These are phyloP conservation scores for Yamadazyma oceani DNA, from an alignment of 1,139 yeast species.

Conservation along the genomic window DNA sequence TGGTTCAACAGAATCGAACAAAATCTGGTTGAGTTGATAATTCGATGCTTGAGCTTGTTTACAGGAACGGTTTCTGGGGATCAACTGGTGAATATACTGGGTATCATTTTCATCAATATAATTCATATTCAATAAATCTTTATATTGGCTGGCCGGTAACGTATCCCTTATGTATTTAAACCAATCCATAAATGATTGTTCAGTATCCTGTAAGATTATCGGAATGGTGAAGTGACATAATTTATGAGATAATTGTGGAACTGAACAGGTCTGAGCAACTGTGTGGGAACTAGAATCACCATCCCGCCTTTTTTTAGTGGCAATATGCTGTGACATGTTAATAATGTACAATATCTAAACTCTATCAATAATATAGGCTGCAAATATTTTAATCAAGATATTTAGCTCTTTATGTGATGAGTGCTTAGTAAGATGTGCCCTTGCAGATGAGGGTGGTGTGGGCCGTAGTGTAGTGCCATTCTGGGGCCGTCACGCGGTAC, in stretches of 20 bases:
- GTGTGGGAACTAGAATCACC: background rate
- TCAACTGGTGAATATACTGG: conserved; percentile 7
- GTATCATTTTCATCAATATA: conserved; percentile 12
- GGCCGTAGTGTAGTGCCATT: no score
- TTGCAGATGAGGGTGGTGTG: no score
- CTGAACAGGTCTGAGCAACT: no score
- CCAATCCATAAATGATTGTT: conserved; percentile 15
- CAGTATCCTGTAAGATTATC: conserved; percentile 9
- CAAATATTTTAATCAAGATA: no score
- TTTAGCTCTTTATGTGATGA: no score
- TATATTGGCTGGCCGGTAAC: conserved; percentile 11
- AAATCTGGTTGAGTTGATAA: conserved; percentile 9
- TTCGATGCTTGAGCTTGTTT: conserved; percentile 2
- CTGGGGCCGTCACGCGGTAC: no score
- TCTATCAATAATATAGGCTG: no score
- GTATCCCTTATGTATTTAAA: conserved; percentile 9
- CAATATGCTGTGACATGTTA: background rate
- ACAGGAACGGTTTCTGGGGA: conserved; percentile 7
- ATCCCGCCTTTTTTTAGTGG: background rate
- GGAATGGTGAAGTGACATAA: conserved; percentile 13
- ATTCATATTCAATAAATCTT: conserved; percentile 10
- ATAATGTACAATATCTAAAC: no score
- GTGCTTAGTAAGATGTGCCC: no score
- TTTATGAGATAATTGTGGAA: conserved; percentile 5
- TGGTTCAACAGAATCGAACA: conserved; percentile 10